Conservation (phyloP, 768 basidiomycete genomes). For the Xerocomellus chrysenteron region DNA sequence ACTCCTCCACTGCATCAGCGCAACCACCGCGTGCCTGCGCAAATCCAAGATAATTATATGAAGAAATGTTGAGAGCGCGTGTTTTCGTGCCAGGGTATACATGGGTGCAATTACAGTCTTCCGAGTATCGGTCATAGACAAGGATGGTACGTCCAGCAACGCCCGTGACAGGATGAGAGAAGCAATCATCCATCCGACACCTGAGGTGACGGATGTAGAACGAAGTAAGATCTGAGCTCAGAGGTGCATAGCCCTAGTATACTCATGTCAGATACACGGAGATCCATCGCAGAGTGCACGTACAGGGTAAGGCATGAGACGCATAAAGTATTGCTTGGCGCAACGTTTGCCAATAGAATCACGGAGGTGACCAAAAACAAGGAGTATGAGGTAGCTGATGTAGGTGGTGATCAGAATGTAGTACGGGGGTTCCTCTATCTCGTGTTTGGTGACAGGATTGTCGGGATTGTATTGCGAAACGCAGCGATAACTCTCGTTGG, state of each 20-base stretch:
- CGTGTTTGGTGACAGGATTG: slow-evolving; percentile 48
- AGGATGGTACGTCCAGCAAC: slow-evolving; percentile 93
- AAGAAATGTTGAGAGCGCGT: slow-evolving; percentile 93
- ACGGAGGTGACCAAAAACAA: slow-evolving; percentile 86
- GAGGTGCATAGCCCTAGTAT: slow-evolving; percentile 88
- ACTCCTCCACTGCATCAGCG: slow-evolving; percentile 74
- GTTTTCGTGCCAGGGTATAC: slow-evolving; percentile 75
- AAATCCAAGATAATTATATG: slow-evolving; percentile 99
- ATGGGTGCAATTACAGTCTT: slow-evolving; percentile 79
- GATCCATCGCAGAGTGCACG: slow-evolving; percentile 35
- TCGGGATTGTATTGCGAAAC: slow-evolving; percentile 56
- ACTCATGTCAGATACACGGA: slow-evolving; percentile 2
- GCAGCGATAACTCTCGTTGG: slow-evolving; percentile 70
- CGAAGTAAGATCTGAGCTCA: slow-evolving; percentile 98
- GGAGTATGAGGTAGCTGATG: slow-evolving; percentile 89
- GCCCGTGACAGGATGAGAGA: slow-evolving; percentile 88
- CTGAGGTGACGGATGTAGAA: slow-evolving; percentile 98
- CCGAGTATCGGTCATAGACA: slow-evolving; percentile 78
- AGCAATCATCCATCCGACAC: slow-evolving; percentile 92
- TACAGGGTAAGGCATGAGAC: slow-evolving; percentile 83
- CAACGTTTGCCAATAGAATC: slow-evolving; percentile 94
- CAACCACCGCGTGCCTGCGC: slow-evolving; percentile 91
- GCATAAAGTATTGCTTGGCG: slow-evolving; percentile 63
- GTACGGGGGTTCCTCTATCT: slow-evolving; percentile 86
- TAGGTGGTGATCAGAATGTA: slow-evolving; percentile 92